Conservation (phyloP, 495 filamentous ascomycete species). For the Penicillium mononematosum region DNA sequence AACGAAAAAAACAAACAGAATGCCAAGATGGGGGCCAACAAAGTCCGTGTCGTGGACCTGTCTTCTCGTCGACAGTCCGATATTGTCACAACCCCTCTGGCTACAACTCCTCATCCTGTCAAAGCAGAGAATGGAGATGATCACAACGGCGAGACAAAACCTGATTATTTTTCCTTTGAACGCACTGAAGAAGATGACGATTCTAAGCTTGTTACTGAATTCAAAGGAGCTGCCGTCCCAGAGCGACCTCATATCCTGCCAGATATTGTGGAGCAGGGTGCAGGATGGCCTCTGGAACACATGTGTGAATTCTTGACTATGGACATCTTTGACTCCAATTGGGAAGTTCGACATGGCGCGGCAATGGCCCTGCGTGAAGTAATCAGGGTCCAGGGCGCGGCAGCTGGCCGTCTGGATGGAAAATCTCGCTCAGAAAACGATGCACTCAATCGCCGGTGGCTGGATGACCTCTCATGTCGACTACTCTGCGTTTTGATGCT, state of each 20-base stretch:
- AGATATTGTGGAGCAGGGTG: slow-evolving; percentile 71
- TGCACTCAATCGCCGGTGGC: slow-evolving; percentile 73
- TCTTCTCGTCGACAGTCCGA: slow-evolving; percentile 70
- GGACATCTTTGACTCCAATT: slow-evolving; percentile 89
- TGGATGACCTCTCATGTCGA: slow-evolving; percentile 89
- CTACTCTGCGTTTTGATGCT: slow-evolving; percentile 95
- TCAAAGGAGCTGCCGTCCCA: slow-evolving; percentile 72
- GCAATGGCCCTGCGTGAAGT: slow-evolving; percentile 94
- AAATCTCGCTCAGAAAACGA: slow-evolving; percentile 75
- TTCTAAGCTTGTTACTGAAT: slow-evolving; percentile 89
- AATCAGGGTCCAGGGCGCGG: slow-evolving; percentile 83
- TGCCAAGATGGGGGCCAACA: slow-evolving; percentile 81
- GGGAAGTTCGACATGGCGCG: slow-evolving; percentile 97
- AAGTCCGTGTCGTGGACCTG: slow-evolving; percentile 87
- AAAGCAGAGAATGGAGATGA: slow-evolving; percentile 61
- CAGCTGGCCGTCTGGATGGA: slow-evolving; percentile 76
- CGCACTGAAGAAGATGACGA: slow-evolving; percentile 77
- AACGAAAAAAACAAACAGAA: slow-evolving; percentile 85
- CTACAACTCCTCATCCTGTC: slow-evolving; percentile 65
- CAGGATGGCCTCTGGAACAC: slow-evolving; percentile 83
- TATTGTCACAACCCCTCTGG: slow-evolving; percentile 58
- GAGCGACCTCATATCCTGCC: slow-evolving; percentile 60
- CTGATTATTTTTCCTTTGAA: slow-evolving; percentile 86
- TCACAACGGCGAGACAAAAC: slow-evolving; percentile 46
- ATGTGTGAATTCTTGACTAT: slow-evolving; percentile 90